Conservation (phyloP, 148 eudicot species). For the Diospyros kaki region DNA sequence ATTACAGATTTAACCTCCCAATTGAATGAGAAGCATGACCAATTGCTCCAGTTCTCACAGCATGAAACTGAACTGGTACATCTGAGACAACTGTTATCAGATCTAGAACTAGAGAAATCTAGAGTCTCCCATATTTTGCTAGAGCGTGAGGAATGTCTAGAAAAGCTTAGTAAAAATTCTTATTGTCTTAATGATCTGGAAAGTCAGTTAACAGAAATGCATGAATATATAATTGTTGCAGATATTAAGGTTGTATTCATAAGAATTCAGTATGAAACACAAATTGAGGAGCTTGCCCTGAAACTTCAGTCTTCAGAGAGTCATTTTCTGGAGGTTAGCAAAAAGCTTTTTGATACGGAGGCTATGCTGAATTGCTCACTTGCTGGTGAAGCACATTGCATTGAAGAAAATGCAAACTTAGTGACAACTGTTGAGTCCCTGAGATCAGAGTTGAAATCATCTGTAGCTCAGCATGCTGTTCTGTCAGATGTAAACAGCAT, state of each 20-base stretch:
- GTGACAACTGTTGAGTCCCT: conserved; percentile 30
- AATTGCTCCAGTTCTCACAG: conserved; percentile 26
- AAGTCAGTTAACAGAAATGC: conserved; percentile 38
- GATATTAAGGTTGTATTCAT: conserved; percentile 46
- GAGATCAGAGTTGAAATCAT: conserved; percentile 43
- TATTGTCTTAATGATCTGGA: conserved; percentile 20
- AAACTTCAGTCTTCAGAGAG: conserved; percentile 28
- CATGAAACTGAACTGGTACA: conserved; percentile 30
- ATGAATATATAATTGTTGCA: conserved; percentile 36
- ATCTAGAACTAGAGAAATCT: conserved; percentile 32
- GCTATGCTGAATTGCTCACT: conserved; percentile 32
- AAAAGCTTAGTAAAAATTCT: conserved; percentile 24
- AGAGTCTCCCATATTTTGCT: conserved; percentile 25
- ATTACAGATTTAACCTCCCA: conserved; percentile 34
- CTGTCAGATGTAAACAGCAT: conserved; percentile 39
- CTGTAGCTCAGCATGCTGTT: conserved; percentile 33
- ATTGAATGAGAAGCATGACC: conserved; percentile 31
- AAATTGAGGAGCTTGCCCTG: conserved; percentile 33
- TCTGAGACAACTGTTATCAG: conserved; percentile 29
- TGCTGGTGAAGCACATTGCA: conserved; percentile 36
- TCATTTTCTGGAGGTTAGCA: conserved; percentile 33
- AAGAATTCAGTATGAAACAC: conserved; percentile 41
- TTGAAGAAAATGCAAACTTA: conserved; percentile 43
- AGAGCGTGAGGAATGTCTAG: conserved; percentile 28
- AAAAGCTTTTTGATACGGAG: conserved; percentile 31